Evolutionary conservation across 371 early-diverging fungal species (phyloP).

Genomic region (Apophysomyces elegans): DNA sequence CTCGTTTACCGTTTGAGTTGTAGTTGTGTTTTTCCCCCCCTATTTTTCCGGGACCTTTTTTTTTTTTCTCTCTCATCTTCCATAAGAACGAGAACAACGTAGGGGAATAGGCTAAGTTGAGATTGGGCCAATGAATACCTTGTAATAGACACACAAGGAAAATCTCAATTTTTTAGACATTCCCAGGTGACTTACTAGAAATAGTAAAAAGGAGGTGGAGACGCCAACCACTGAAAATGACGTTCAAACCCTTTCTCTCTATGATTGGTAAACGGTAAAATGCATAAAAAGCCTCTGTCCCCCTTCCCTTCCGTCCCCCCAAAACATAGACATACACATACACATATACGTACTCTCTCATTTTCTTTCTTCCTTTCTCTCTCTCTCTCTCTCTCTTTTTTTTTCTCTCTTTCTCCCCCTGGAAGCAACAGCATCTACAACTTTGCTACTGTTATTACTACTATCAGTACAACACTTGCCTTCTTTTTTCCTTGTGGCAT

Average conservation of each 20-base stretch:
- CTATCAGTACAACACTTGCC: neutral
- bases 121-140: no score
- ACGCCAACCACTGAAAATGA: neutral
- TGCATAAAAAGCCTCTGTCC: constrained; percentile 9
- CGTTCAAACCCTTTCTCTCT: neutral
- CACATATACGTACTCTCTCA: no score
- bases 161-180: neutral
- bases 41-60: neutral
- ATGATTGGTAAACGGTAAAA: constrained; percentile 3
- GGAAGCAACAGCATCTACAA: neutral
- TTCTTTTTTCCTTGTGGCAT: neutral
- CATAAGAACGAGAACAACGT: no score
- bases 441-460: no score
- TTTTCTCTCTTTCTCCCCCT: neutral
- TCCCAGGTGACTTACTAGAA: neutral
- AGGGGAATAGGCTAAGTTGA: no score
- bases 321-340: no score
- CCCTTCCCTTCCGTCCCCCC: no score
- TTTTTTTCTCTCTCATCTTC: neutral
- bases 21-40: neutral
- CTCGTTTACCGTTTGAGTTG: neutral
- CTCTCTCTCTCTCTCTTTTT: neutral
- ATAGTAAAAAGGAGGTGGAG: constrained; percentile 2
- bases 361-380: no score
- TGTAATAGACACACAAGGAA: neutral